Percentiles rank a stretch among this genome's conserved stretches.
These are phyloP conservation scores for Aeminium ludgeri DNA, from an alignment of 495 filamentous ascomycete genomes.

Conservation along the genomic window DNA sequence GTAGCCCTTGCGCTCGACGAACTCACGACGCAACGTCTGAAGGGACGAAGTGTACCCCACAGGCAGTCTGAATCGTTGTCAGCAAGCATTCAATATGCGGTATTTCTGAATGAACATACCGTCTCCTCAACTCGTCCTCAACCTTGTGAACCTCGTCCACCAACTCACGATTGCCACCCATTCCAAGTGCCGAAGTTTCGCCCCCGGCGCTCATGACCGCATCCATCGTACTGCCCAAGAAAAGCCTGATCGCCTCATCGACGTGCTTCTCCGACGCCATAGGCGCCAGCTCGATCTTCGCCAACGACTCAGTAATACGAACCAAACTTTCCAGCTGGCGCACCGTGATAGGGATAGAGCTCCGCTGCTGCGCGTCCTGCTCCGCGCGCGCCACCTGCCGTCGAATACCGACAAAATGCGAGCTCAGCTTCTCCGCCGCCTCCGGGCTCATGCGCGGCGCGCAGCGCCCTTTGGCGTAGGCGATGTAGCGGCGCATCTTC, in stretches of 20 bases:
- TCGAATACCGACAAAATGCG: constrained; percentile 92
- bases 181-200: constrained; percentile 32
- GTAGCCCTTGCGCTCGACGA: constrained; percentile 77
- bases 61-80: constrained; percentile 39
- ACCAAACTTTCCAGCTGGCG: constrained; percentile 94
- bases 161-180: constrained; percentile 60
- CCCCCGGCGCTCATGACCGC: constrained; percentile 65
- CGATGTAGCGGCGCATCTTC: constrained; percentile 96
- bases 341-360: constrained; percentile 91
- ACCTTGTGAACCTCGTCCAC: constrained; percentile 77
- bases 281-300: constrained; percentile 72
- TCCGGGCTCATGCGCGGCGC: constrained; percentile 83
- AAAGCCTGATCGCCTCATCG: constrained; percentile 93
- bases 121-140: constrained; percentile 75
- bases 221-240: constrained; percentile 96
- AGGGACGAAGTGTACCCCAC: constrained; percentile 91
- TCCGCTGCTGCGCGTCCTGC: constrained; percentile 68
- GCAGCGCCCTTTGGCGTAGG: constrained; percentile 79
- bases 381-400: constrained; percentile 87
- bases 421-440: constrained; percentile 90
- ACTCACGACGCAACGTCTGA: constrained; percentile 69
- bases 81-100: background rate
- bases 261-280: constrained; percentile 83
- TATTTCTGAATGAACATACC: constrained; percentile 5
- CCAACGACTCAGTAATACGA: constrained; percentile 89